phyloP scores from a whole-genome alignment of 495 filamentous ascomycete species.

The Amphirosellinia nigrospora region DNA sequence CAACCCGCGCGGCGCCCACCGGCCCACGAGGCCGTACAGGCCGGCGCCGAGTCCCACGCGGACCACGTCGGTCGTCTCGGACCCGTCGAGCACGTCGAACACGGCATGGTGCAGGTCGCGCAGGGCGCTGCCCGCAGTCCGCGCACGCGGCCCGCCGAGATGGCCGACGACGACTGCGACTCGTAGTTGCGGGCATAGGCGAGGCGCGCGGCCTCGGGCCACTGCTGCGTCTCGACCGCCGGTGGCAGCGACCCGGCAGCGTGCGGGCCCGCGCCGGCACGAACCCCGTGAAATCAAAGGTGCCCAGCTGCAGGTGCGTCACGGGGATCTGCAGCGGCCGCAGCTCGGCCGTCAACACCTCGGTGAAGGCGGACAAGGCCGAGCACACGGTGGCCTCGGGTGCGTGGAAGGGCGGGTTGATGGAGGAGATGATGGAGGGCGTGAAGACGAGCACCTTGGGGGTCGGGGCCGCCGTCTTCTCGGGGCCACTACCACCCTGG shows the following conservation, averaged over 20 bases:
- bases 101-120: slow-evolving; percentile 82
- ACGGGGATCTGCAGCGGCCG: slow-evolving; percentile 72
- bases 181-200: slow-evolving; percentile 65
- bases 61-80: slow-evolving; percentile 57
- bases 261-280: slow-evolving; percentile 45
- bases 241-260: slow-evolving; percentile 35
- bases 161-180: slow-evolving; percentile 53
- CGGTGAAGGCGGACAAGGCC: slow-evolving; percentile 79
- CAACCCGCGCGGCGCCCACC: slow-evolving; percentile 77
- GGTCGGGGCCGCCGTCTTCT: slow-evolving; percentile 45
- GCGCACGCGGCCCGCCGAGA: slow-evolving; percentile 50
- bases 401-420: slow-evolving; percentile 82
- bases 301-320: slow-evolving; percentile 84
- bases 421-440: slow-evolving; percentile 80
- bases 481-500: slow-evolving; percentile 31
- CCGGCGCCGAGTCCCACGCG: slow-evolving; percentile 82
- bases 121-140: slow-evolving; percentile 65
- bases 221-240: slow-evolving; percentile 64
- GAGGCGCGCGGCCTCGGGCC: slow-evolving; percentile 62
- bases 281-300: slow-evolving; percentile 70
- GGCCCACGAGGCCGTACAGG: slow-evolving; percentile 84
- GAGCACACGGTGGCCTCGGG: slow-evolving; percentile 80
- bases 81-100: slow-evolving; percentile 77
- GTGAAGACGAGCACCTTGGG: slow-evolving; percentile 80
- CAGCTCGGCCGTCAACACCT: slow-evolving; percentile 79